A percentile compares a stretch with the other conserved stretches of the same genome.
These are phyloP conservation scores for Chrysopogon serrulatus DNA, from an alignment of 176 grass and related monocot species.

Conservation along the genomic window DNA sequence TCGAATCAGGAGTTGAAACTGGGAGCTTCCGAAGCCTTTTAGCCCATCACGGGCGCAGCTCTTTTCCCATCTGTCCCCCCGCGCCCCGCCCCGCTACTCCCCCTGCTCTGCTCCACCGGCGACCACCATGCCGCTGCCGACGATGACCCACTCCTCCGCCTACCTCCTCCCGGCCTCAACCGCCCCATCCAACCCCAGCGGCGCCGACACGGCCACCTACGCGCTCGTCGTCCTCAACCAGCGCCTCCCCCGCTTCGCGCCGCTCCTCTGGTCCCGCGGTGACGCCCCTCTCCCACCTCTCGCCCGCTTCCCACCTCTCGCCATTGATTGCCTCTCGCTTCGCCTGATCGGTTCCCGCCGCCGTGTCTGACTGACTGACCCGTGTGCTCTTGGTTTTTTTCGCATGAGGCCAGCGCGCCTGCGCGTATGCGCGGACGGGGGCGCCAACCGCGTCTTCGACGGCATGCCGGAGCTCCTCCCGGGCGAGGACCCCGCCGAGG, in stretches of 20 bases:
- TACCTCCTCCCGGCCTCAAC: constrained; percentile 47
- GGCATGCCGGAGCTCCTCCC: constrained; percentile 72
- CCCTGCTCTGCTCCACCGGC: neutral
- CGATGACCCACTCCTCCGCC: constrained; percentile 61
- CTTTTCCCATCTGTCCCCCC: neutral
- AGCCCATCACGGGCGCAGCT: neutral
- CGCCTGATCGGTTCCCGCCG: neutral
- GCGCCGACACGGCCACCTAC: constrained; percentile 26
- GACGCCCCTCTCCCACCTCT: neutral
- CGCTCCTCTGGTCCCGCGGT: constrained; percentile 78
- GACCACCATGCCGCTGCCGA: constrained; percentile 26
- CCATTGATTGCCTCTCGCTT: neutral
- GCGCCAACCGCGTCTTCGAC: constrained; percentile 78
- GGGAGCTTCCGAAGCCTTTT: neutral
- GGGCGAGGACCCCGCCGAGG: constrained; percentile 41
- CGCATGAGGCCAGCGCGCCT: constrained; percentile 45
- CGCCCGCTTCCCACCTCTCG: neutral
- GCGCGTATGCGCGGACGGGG: constrained; percentile 86
- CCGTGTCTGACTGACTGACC: neutral
- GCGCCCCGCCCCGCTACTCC: neutral
- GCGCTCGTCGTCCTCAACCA: constrained; percentile 87
- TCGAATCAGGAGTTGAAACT: neutral
- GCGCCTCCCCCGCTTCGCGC: constrained; percentile 74
- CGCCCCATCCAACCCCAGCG: neutral
- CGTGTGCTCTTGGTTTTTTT: neutral